A percentile compares a stretch with the other conserved stretches of the same genome.
phyloP scores from a whole-genome alignment of 139 green algal genomes.

The Deuterostichococcus epilithicus region DNA sequence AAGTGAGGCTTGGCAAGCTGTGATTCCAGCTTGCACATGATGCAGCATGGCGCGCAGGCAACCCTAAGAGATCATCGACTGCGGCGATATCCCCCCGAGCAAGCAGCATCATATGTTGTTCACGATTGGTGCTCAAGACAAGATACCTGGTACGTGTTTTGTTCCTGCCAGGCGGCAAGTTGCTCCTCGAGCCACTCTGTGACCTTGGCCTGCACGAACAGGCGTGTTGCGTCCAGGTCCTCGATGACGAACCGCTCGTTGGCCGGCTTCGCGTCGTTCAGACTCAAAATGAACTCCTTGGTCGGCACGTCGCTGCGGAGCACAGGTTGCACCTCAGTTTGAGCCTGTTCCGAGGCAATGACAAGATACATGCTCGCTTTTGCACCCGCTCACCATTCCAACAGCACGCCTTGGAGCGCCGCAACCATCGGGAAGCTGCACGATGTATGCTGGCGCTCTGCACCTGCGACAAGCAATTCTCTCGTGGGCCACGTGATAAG shows the following conservation, averaged over 20 bases:
- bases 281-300: slow-evolving; percentile 40
- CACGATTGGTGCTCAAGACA: too few species aligned
- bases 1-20: too few species aligned
- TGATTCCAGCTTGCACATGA: too few species aligned
- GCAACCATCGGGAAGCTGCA: slow-evolving; percentile 16
- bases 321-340: background rate
- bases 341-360: background rate
- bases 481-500: too few species aligned
- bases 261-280: slow-evolving; percentile 31
- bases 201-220: slow-evolving; percentile 34
- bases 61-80: too few species aligned
- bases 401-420: slow-evolving; percentile 14
- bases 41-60: too few species aligned
- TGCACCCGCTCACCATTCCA: slow-evolving; percentile 12
- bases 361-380: background rate
- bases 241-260: slow-evolving; percentile 36
- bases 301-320: slow-evolving; percentile 39
- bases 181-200: slow-evolving; percentile 24
- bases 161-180: slow-evolving; percentile 23
- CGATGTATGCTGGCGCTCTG: too few species aligned
- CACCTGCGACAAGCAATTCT: too few species aligned
- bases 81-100: too few species aligned
- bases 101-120: too few species aligned
- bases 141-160: slow-evolving; percentile 28
- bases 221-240: slow-evolving; percentile 39